Base-by-base conservation (phyloP, 345 rosid genomes). In the Murraya koenigii region DNA sequence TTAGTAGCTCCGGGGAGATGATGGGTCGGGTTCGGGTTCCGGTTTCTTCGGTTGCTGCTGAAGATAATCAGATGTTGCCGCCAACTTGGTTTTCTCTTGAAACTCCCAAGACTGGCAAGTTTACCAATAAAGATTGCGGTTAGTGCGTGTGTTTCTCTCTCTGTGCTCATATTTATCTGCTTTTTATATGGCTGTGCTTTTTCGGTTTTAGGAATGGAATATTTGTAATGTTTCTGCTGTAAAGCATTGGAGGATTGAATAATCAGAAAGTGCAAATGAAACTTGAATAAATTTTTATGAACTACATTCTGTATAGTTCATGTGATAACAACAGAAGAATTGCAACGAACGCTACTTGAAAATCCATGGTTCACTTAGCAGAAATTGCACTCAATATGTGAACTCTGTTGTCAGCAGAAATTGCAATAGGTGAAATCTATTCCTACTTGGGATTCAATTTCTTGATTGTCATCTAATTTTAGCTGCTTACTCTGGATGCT, bases 1-100 rank as follows among this genome's bases (percentile, higher is more conserved):
- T 87, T n/a, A 58, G 67, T 77, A 80, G 78, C 69, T 80, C 92
- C 0, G 79, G 86, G 44, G 89, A 80, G 10, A 74, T 88, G 15
- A 72, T 90, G 60, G 97, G 97, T 66, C 83, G 85, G 72, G 86
- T 90, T 78, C 71, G 82, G 75, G 81, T 93, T 35, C 93, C 94
- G 56, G 79, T 95, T 47, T 73, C 62, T 67, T 86, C 86, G 65
- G 74, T 90, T 71, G 81, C 78, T 39, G 81, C 17, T 1, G 90
- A 89, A 84, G 83, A 82, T 52, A 88, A 87, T 63, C 97, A 84
- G 73, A 88, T 86, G 71, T 62, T 92, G 89, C 89, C 89, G 15
- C 96, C 99, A 0, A 90, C 96, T 71, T 93, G 98, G 99, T 88
- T 92, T 65, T 68, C 90, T 10, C 79, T 93, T 59, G 85, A 85